Evolutionary conservation across 1,284 basidiomycete species (phyloP).

Genomic region (Stereum hirsutum): DNA sequence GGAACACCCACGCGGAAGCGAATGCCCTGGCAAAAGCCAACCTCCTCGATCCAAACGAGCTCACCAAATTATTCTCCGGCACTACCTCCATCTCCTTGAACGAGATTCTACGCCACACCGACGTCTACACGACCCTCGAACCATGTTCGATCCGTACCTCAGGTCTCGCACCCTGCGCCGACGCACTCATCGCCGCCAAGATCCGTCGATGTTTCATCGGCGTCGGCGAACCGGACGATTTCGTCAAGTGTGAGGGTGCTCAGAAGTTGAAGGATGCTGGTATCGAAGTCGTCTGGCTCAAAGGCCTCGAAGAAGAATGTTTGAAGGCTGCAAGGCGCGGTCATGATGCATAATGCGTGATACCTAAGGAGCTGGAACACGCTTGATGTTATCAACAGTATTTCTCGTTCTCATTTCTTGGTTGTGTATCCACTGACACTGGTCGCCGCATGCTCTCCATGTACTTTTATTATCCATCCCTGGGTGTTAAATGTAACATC

Average conservation of each 20-base stretch:
- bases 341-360: slow-evolving; percentile 17
- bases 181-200: slow-evolving; percentile 70
- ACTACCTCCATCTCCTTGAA: slow-evolving; percentile 23
- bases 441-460: no score
- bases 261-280: slow-evolving; percentile 67
- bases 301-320: slow-evolving; percentile 68
- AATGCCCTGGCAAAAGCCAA: slow-evolving; percentile 81
- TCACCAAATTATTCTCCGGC: slow-evolving; percentile 33
- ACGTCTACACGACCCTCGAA: slow-evolving; percentile 95
- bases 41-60: slow-evolving; percentile 29
- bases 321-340: slow-evolving; percentile 64
- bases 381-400: not conserved
- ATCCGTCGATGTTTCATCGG: slow-evolving; percentile 83
- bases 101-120: slow-evolving; percentile 45
- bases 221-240: slow-evolving; percentile 90
- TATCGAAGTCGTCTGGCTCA: slow-evolving; percentile 69
- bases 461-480: no score
- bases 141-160: slow-evolving; percentile 91
- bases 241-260: slow-evolving; percentile 89
- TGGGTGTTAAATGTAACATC: no score
- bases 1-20: slow-evolving; percentile 97
- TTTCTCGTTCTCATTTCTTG: not conserved
- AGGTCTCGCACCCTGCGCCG: slow-evolving; percentile 80
- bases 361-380: not conserved
- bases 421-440: not conserved